These are phyloP conservation scores for Trichoderma citrinoviride DNA, from an alignment of 2,329 filamentous ascomycete genomes.

Conservation along the genomic window DNA sequence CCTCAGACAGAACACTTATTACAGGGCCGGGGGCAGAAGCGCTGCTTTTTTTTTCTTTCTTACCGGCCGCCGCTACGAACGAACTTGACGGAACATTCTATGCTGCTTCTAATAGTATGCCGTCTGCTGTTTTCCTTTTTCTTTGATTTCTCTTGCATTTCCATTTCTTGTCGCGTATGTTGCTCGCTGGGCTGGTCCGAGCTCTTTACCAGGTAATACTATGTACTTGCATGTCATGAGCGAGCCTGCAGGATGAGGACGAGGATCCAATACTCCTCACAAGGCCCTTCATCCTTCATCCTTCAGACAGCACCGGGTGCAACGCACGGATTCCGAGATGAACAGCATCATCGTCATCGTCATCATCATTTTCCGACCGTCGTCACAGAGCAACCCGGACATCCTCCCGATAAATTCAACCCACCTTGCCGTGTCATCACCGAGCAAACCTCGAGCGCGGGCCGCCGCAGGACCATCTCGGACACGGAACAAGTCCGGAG, in stretches of 20 bases:
- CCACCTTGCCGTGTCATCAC: background rate
- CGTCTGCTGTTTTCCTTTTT: background rate
- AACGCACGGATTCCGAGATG: too few relatives aligned
- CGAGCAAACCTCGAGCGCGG: background rate
- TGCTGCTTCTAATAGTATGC: background rate
- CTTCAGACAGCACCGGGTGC: background rate
- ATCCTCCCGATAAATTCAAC: background rate
- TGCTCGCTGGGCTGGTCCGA: background rate
- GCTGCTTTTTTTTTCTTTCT: too few relatives aligned
- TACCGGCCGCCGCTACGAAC: background rate
- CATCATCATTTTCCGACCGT: too few relatives aligned
- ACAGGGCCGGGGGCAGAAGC: too few relatives aligned
- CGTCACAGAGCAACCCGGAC: too few relatives aligned
- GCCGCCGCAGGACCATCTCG: background rate
- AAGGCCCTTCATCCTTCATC: background rate
- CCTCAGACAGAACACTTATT: background rate
- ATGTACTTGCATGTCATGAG: too few relatives aligned
- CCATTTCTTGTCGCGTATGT: background rate
- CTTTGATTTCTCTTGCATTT: background rate
- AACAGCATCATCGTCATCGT: too few relatives aligned
- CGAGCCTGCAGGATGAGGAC: too few relatives aligned
- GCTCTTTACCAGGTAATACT: too few relatives aligned
- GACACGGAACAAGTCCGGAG: background rate
- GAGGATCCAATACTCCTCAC: too few relatives aligned
- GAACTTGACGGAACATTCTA: background rate